Conservation (phyloP, 768 basidiomycete species). For the Clavulina sp. region DNA sequence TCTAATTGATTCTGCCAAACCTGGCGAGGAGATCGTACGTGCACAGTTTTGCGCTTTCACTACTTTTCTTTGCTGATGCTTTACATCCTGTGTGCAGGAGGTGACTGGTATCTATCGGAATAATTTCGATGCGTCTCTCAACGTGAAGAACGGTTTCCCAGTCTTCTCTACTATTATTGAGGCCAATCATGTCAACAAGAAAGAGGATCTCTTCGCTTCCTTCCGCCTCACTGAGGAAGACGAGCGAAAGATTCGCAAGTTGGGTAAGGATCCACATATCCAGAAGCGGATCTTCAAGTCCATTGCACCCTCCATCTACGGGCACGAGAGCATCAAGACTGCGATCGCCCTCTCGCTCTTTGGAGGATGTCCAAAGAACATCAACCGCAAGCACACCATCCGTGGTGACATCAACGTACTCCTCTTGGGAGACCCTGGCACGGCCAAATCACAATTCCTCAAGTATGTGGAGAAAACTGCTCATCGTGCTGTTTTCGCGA, state of each 20-base stretch:
- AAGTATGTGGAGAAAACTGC: slow-evolving; percentile 99
- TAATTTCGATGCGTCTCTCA: slow-evolving; percentile 95
- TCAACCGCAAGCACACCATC: slow-evolving; percentile 89
- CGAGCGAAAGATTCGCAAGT: slow-evolving; percentile 72
- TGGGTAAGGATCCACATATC: slow-evolving; percentile 85
- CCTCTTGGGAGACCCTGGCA: slow-evolving; percentile 92
- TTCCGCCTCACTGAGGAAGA: slow-evolving; percentile 96
- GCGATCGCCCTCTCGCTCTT: slow-evolving; percentile 91
- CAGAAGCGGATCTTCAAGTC: slow-evolving; percentile 96
- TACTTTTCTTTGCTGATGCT: not conserved
- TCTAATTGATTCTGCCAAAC: slow-evolving; percentile 93
- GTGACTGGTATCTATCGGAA: slow-evolving; percentile 96
- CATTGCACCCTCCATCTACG: slow-evolving; percentile 97
- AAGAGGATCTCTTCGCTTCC: slow-evolving; percentile 97
- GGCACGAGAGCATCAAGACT: slow-evolving; percentile 98
- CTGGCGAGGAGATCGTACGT: slow-evolving; percentile 91
- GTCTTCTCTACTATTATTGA: slow-evolving; percentile 98
- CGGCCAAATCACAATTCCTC: slow-evolving; percentile 96
- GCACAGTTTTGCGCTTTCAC: slow-evolving; percentile 3
- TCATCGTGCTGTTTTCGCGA: slow-evolving; percentile 92
- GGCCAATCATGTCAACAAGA: slow-evolving; percentile 97
- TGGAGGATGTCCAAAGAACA: slow-evolving; percentile 85
- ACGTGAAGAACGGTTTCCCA: slow-evolving; percentile 97
- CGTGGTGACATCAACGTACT: slow-evolving; percentile 97
- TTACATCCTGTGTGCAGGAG: slow-evolving; percentile 36